Percentiles rank a stretch among this genome's conserved stretches.
phyloP scores from a whole-genome alignment of 2,329 filamentous ascomycete genomes.

The Calonectria honghensis region DNA sequence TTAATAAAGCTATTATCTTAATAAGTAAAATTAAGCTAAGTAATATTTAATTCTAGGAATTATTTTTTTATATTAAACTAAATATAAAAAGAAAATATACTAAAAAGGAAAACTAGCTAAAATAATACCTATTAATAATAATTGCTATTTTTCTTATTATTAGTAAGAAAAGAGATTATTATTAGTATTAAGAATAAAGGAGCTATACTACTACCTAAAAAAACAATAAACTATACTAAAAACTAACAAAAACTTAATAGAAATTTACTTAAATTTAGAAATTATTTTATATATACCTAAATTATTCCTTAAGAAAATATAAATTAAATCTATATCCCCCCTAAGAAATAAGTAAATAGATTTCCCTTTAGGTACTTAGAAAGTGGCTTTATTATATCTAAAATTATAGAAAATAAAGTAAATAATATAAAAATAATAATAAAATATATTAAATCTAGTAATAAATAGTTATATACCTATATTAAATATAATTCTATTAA shows the following conservation, averaged over 20 bases:
- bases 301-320: not conserved
- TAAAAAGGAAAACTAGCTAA: too few relatives aligned
- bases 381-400: too few relatives aligned
- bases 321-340: not conserved
- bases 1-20: too few relatives aligned
- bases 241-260: not conserved
- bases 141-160: not conserved
- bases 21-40: too few relatives aligned
- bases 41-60: too few relatives aligned
- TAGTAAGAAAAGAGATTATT: not conserved
- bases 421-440: not conserved
- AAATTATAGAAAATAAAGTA: too few relatives aligned
- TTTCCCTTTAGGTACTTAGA: too few relatives aligned
- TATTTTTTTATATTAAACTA: too few relatives aligned
- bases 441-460: not conserved
- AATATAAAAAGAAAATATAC: too few relatives aligned
- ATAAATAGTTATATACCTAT: not conserved
- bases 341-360: too few relatives aligned
- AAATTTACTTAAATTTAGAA: not conserved
- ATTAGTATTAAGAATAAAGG: not conserved
- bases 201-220: not conserved
- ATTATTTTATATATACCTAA: not conserved
- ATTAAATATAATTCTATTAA: too few relatives aligned
- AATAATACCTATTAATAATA: not conserved
- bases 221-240: not conserved